Percentiles rank a stretch among this genome's conserved stretches.
These are phyloP conservation scores for Batkoa obscura DNA, from an alignment of 371 early-diverging fungal genomes.

Conservation along the genomic window DNA sequence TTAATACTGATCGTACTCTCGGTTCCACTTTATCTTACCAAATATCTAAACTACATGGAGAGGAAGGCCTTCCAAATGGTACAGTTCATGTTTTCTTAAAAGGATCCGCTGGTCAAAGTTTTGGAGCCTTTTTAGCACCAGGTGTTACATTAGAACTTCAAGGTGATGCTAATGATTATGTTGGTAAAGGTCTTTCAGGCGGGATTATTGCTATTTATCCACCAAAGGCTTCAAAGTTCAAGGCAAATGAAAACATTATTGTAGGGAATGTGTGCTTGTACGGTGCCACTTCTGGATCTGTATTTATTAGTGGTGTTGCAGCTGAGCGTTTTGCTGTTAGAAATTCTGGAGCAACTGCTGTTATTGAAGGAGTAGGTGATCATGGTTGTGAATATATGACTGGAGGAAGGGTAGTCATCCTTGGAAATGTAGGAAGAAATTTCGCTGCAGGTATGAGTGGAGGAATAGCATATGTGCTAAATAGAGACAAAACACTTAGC, in stretches of 20 bases:
- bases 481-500: slow-evolving; percentile 31
- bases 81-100: slow-evolving; percentile 65
- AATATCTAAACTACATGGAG: slow-evolving; percentile 60
- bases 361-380: slow-evolving; percentile 93
- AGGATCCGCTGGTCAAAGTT: slow-evolving; percentile 94
- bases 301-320: slow-evolving; percentile 84
- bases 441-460: slow-evolving; percentile 93
- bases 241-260: slow-evolving; percentile 71
- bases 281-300: slow-evolving; percentile 84
- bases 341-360: slow-evolving; percentile 89
- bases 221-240: slow-evolving; percentile 54
- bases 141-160: slow-evolving; percentile 82
- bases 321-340: slow-evolving; percentile 95
- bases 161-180: slow-evolving; percentile 95
- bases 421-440: slow-evolving; percentile 74
- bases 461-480: slow-evolving; percentile 77
- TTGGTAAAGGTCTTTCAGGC: slow-evolving; percentile 93
- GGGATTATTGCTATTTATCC: slow-evolving; percentile 77
- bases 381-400: slow-evolving; percentile 99
- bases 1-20: slow-evolving; percentile 88
- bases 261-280: slow-evolving; percentile 94
- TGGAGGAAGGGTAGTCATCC: slow-evolving; percentile 68
- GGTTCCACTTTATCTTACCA: slow-evolving; percentile 82
- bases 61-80: slow-evolving; percentile 63
- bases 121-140: slow-evolving; percentile 86